A percentile compares a stretch with the other conserved stretches of the same genome.
These are phyloP conservation scores for Nakaseomyces bracarensis DNA, from an alignment of 1,139 yeast species.

Conservation along the genomic window DNA sequence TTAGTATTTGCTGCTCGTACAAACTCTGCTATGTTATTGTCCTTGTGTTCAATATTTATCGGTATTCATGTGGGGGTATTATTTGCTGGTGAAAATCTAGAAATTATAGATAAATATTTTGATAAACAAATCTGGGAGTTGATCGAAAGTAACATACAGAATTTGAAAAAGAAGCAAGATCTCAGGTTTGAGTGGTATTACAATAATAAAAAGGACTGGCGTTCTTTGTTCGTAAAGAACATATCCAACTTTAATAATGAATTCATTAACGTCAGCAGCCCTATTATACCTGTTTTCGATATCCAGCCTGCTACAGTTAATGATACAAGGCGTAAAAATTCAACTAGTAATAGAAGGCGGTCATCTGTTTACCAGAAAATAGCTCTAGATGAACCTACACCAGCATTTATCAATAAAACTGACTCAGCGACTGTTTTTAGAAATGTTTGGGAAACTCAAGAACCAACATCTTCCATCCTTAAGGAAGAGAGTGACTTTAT, in stretches of 20 bases:
- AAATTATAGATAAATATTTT: slow-evolving; percentile 22
- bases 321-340: neutral
- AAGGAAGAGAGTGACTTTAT: slow-evolving; percentile 17
- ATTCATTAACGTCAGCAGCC: slow-evolving; percentile 40
- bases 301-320: slow-evolving; percentile 12
- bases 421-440: neutral
- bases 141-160: slow-evolving; percentile 27
- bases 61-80: slow-evolving; percentile 58
- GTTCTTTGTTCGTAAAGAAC: slow-evolving; percentile 31
- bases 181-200: slow-evolving; percentile 27
- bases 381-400: slow-evolving; percentile 1
- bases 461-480: neutral
- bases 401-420: neutral
- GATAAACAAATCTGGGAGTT: slow-evolving; percentile 29
- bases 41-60: slow-evolving; percentile 60
- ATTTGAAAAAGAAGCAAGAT: slow-evolving; percentile 15
- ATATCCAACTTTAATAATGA: slow-evolving; percentile 38
- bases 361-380: slow-evolving; percentile 9
- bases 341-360: slow-evolving; percentile 8
- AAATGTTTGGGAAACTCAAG: slow-evolving; percentile 2
- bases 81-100: slow-evolving; percentile 42
- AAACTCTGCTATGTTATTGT: slow-evolving; percentile 47
- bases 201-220: slow-evolving; percentile 17
- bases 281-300: slow-evolving; percentile 46
- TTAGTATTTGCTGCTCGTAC: slow-evolving; percentile 47